These are phyloP conservation scores for Phytophthora fragariae DNA, from an alignment of 352 stramenopile species.

Conservation along the genomic window DNA sequence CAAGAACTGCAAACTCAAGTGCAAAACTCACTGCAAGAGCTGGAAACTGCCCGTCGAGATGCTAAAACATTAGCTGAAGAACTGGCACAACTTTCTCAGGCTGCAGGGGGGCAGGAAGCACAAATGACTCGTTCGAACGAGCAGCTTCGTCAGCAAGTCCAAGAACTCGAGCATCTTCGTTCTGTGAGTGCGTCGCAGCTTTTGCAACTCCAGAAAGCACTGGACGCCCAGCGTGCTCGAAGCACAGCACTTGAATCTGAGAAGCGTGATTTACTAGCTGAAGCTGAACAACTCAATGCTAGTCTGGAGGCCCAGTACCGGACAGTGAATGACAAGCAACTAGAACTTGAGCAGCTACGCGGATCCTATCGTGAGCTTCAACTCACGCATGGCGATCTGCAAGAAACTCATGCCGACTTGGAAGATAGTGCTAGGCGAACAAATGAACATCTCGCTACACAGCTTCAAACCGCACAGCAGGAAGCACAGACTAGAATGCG, in stretches of 20 bases:
- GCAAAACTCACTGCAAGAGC: conserved; percentile 41
- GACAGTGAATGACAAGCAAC: conserved; percentile 57
- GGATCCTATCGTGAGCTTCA: conserved; percentile 57
- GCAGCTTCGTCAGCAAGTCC: conserved; percentile 57
- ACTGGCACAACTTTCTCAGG: conserved; percentile 54
- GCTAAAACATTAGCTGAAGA: conserved; percentile 60
- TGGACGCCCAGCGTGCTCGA: conserved; percentile 57
- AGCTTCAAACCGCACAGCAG: conserved; percentile 43
- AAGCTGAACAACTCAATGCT: conserved; percentile 68
- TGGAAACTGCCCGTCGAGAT: conserved; percentile 51
- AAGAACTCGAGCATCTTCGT: conserved; percentile 60
- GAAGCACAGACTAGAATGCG: conserved; percentile 22
- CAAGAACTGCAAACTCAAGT: conserved; percentile 51
- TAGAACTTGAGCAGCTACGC: conserved; percentile 68
- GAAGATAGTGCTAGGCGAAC: conserved; percentile 44
- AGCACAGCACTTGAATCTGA: conserved; percentile 62
- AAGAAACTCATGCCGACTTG: conserved; percentile 62
- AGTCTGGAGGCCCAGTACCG: conserved; percentile 65
- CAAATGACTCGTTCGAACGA: conserved; percentile 53
- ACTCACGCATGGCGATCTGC: conserved; percentile 59
- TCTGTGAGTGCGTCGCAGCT: conserved; percentile 46
- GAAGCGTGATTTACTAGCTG: conserved; percentile 71
- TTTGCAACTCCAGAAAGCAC: conserved; percentile 65
- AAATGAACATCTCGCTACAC: conserved; percentile 38
- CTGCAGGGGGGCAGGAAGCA: conserved; percentile 47